Conservation (phyloP, 805 yeast genomes). For the Pichia exigua region DNA sequence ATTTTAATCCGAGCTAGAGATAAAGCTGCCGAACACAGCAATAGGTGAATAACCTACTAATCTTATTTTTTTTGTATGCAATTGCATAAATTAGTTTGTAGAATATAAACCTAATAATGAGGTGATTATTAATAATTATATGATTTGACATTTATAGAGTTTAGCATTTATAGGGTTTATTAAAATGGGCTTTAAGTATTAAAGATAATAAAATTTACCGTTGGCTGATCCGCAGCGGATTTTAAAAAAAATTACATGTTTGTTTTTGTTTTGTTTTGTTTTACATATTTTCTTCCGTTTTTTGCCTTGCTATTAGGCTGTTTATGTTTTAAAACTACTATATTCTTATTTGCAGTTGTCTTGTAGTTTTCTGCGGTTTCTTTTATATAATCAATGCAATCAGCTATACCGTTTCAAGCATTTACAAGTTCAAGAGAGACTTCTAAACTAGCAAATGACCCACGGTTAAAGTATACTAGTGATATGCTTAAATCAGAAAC, state of each 20-base stretch:
- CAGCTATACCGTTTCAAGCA: not conserved
- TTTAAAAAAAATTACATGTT: not conserved
- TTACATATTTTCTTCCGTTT: not conserved
- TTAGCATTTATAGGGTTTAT: not conserved
- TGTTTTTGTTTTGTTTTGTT: not conserved
- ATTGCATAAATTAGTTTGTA: too few relatives aligned
- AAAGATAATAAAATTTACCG: too few relatives aligned
- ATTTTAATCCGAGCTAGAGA: conserved; percentile 8
- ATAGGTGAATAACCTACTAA: too few relatives aligned
- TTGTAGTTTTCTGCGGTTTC: not conserved
- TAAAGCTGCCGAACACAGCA: not conserved
- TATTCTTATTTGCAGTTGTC: not conserved
- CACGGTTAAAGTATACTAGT: not conserved
- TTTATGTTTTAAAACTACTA: not conserved
- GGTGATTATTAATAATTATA: too few relatives aligned
- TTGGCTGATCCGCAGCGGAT: not conserved
- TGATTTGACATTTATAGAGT: not conserved
- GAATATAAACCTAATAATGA: too few relatives aligned
- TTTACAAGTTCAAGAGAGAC: not conserved
- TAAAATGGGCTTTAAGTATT: not conserved
- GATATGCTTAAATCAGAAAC: not conserved
- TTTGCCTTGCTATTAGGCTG: not conserved
- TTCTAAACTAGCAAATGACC: not conserved
- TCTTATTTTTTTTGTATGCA: not conserved
- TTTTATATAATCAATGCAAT: not conserved